Evolutionary conservation across 2,329 filamentous ascomycete species (phyloP), one percentile per base, ranked within the genome.

Genomic region (Venturia pyrina): DNA sequence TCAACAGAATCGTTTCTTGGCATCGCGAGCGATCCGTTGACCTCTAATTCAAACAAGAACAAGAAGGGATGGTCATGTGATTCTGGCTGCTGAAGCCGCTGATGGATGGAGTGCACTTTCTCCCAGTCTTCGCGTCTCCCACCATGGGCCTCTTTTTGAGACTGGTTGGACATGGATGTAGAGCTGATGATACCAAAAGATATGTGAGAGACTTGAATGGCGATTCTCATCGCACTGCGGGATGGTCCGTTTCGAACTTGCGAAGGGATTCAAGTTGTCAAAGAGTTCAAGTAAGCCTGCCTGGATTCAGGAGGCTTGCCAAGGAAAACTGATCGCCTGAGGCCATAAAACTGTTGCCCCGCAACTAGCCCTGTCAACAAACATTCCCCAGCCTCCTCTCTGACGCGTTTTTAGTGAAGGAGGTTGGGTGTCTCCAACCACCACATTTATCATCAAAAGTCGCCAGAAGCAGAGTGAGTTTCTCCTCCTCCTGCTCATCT

Each of bases 361-460:
- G 53, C 53, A 28, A 59, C 34, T 13, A n/a, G 11, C 32, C 15
- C 8, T 59, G 53, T 59, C 28, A 59, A 59, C 32, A 59, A 48
- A 21, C n/a, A 21, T 21, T 17, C 7, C 19, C 53, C 28, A 59
- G 32, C 28, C 53, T 34, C 28, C 28, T 59, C 24, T 57, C 53
- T n/a, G 53, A 37, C 28, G 53, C 28, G 28, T 15, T 28, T 28
- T 24, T 21, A 15, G 46, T 19, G 24, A 37, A 21, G 28, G 53
- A 37, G 53, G 53, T 59, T 59, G 53, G 53, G 19, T 37, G 3
- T 37, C 4, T 7, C 32, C 53, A 59, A 59, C 53, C 53, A 59
- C 53, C 53, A 37, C 53, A 59, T 19, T 59, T 59, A 37, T 59
- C 32, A 59, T 59, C 53, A n/a, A 59, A 40, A 59, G 32, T 37